These are phyloP conservation scores for Beverwykella pulmonaria DNA, from an alignment of 495 filamentous ascomycete species.

Conservation along the genomic window DNA sequence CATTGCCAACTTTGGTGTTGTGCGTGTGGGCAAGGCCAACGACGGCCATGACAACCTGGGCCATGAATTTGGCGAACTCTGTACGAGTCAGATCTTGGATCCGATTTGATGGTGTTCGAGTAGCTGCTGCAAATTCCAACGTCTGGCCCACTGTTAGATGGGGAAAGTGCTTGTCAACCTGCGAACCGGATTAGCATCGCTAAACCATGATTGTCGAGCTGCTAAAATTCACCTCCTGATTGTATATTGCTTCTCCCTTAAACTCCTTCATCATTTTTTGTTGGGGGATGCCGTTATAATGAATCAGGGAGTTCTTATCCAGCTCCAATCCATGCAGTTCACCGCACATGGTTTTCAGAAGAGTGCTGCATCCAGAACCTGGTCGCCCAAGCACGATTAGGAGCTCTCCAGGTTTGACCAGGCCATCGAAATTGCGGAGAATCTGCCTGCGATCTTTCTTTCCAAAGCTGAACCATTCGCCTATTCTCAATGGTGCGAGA, in stretches of 20 bases:
- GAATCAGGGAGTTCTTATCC: conserved; percentile 17
- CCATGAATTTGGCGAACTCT: conserved; percentile 36
- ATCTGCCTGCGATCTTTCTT: conserved; percentile 24
- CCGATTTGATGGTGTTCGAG: conserved; percentile 47
- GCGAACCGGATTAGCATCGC: conserved; percentile 36
- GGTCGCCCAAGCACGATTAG: conserved; percentile 53
- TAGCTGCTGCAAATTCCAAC: conserved; percentile 42
- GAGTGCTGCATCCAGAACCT: conserved; percentile 52
- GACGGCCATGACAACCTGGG: conserved; percentile 44
- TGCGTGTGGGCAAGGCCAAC: conserved; percentile 45
- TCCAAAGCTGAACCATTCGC: conserved; percentile 23
- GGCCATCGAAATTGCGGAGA: conserved; percentile 22
- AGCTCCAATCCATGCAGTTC: conserved; percentile 24
- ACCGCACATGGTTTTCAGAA: conserved; percentile 36
- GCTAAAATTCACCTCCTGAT: conserved; percentile 39
- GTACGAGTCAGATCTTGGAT: conserved; percentile 26
- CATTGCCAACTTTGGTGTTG: conserved; percentile 48
- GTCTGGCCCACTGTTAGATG: conserved; percentile 44
- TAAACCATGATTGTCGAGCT: conserved; percentile 38
- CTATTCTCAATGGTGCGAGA: not conserved
- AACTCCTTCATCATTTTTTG: conserved; percentile 42
- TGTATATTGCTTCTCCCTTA: conserved; percentile 44
- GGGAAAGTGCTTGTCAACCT: conserved; percentile 47
- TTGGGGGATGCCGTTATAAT: conserved; percentile 23
- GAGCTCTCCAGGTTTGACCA: conserved; percentile 47